These are phyloP conservation scores for Abelmoschus esculentus DNA, from an alignment of 345 rosid species.

Conservation along the genomic window DNA sequence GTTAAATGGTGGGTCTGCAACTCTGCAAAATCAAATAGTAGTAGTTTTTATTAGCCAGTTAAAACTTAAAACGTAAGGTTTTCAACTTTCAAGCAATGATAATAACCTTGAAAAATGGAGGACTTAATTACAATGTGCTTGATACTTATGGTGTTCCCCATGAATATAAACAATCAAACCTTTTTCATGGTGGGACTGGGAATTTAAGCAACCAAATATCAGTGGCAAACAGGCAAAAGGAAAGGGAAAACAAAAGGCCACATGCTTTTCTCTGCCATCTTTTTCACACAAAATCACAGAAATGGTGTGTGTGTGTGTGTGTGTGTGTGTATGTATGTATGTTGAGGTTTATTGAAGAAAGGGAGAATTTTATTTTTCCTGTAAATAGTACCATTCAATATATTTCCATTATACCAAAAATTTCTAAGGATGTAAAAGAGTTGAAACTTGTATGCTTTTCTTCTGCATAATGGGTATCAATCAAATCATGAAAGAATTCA, in stretches of 20 bases:
- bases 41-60: neutral
- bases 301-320: neutral
- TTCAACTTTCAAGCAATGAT: neutral
- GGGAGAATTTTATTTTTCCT: neutral
- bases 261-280: constrained; percentile 33
- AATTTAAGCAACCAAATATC: constrained; percentile 19
- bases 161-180: constrained; percentile 25
- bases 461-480: constrained; percentile 45
- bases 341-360: neutral
- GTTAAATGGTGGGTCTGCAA: constrained; percentile 27
- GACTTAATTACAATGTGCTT: neutral
- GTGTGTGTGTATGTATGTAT: neutral
- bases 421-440: constrained; percentile 13
- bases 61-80: neutral
- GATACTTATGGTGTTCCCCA: constrained; percentile 14
- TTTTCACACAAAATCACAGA: constrained; percentile 17
- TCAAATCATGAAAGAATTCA: constrained; percentile 51
- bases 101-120: neutral
- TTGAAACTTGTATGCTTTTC: constrained; percentile 21
- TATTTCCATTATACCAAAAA: constrained; percentile 12
- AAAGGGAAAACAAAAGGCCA: constrained; percentile 32
- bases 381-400: neutral
- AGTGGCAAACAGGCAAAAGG: constrained; percentile 33
- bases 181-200: constrained; percentile 20
- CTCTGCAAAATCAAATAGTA: constrained; percentile 1